Percentiles rank a stretch among this genome's conserved stretches.
Evolutionary conservation across 768 basidiomycete species (phyloP).

Genomic region (Harrya chromipes): DNA sequence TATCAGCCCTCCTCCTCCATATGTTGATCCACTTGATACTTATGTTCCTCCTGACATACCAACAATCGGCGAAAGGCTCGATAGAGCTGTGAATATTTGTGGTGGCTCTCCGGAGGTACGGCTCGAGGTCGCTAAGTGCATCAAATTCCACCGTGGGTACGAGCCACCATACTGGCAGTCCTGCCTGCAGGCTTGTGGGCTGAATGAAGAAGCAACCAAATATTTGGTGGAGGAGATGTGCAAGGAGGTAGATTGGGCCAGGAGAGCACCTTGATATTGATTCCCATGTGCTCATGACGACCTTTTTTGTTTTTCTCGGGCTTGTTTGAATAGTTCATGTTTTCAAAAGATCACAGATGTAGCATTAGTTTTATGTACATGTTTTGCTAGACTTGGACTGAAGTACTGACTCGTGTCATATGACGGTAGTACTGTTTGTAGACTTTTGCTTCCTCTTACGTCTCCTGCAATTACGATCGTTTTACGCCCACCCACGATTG

Average conservation of each 20-base stretch:
- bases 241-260: constrained; percentile 20
- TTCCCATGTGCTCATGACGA: background rate
- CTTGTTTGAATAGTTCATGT: background rate
- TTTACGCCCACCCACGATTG: too few species aligned
- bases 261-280: constrained; percentile 1
- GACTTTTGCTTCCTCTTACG: too few species aligned
- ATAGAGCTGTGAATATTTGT: constrained; percentile 18
- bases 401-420: too few species aligned
- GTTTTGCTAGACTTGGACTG: too few species aligned
- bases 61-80: constrained; percentile 17
- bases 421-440: too few species aligned
- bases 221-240: constrained; percentile 28
- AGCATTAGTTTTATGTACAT: constrained; percentile 1
- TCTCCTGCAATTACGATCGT: too few species aligned
- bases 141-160: constrained; percentile 22
- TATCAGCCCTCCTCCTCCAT: constrained; percentile 18
- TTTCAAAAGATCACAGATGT: background rate
- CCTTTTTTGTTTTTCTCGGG: background rate
- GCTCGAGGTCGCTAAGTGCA: constrained; percentile 22
- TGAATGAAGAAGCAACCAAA: constrained; percentile 13
- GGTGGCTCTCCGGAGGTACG: constrained; percentile 17
- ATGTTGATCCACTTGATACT: constrained; percentile 7
- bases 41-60: constrained; percentile 7
- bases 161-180: constrained; percentile 28
- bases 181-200: constrained; percentile 20